Conservation (phyloP, 495 filamentous ascomycete species). For the Penicillium turbatum region DNA sequence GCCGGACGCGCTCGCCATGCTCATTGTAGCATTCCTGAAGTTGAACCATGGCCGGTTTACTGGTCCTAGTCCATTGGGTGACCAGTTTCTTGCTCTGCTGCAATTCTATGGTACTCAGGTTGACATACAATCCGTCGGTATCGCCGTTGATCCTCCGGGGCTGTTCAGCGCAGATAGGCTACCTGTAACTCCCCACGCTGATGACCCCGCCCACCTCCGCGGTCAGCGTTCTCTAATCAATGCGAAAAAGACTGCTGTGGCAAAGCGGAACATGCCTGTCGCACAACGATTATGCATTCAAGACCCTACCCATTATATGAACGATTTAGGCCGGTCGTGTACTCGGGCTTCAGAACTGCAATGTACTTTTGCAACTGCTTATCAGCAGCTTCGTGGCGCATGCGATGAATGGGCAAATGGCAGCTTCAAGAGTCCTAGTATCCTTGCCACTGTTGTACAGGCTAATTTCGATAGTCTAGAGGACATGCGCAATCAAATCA, state of each 20-base stretch:
- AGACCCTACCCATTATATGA: conserved; percentile 54
- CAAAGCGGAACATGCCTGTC: conserved; percentile 22
- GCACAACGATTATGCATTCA: conserved; percentile 49
- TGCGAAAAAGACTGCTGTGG: conserved; percentile 31
- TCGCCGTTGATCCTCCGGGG: conserved; percentile 49
- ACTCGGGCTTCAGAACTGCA: conserved; percentile 33
- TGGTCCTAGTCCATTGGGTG: conserved; percentile 25
- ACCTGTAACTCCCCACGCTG: not conserved
- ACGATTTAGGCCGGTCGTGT: conserved; percentile 50
- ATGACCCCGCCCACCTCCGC: conserved; percentile 28
- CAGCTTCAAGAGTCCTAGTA: conserved; percentile 12
- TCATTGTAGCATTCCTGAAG: conserved; percentile 53
- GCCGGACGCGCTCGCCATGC: conserved; percentile 50
- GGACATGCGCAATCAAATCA: conserved; percentile 12
- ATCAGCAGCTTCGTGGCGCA: conserved; percentile 17
- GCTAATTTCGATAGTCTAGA: conserved; percentile 37
- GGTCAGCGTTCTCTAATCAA: conserved; percentile 40
- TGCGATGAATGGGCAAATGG: conserved; percentile 21
- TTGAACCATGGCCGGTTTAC: conserved; percentile 33
- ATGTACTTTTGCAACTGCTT: conserved; percentile 20
- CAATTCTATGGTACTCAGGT: conserved; percentile 43
- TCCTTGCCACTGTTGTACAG: conserved; percentile 27
- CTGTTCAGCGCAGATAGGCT: conserved; percentile 33
- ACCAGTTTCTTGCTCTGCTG: conserved; percentile 49
- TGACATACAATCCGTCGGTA: conserved; percentile 42